Conservation (phyloP, 2,329 filamentous ascomycete species). For the Trichophyton simii region DNA sequence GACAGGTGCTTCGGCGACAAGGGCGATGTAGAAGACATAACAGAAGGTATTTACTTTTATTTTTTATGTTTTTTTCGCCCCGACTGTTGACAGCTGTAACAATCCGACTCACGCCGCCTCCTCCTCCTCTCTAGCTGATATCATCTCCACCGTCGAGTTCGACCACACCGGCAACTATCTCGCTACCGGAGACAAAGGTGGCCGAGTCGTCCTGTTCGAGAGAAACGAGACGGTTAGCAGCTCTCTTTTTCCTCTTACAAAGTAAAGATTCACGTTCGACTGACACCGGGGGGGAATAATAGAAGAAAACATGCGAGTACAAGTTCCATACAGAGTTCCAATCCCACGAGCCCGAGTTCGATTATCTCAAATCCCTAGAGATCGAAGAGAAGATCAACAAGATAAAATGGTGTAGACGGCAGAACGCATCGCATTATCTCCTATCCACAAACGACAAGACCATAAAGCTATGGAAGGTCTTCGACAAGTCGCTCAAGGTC, state of each 20-base stretch:
- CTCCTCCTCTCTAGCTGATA: conserved; percentile 30
- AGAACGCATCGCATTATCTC: conserved; percentile 96
- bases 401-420: conserved; percentile 98
- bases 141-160: conserved; percentile 42
- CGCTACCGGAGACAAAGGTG: conserved; percentile 41
- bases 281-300: conserved; percentile 25
- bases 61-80: background rate
- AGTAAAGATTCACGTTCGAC: too few relatives aligned
- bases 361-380: conserved; percentile 97
- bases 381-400: conserved; percentile 99
- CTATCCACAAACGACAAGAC: conserved; percentile 99
- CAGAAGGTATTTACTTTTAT: conserved; percentile 54
- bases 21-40: conserved; percentile 97
- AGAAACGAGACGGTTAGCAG: conserved; percentile 81
- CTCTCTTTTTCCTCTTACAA: too few relatives aligned
- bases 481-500: conserved; percentile 97
- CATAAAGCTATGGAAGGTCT: conserved; percentile 99
- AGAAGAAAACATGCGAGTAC: conserved; percentile 99
- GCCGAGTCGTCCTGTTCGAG: conserved; percentile 40
- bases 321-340: conserved; percentile 99
- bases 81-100: conserved; percentile 5
- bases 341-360: conserved; percentile 98
- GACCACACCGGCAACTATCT: conserved; percentile 42
- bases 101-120: too few relatives aligned
- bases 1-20: conserved; percentile 96